Percentiles rank a stretch among this genome's conserved stretches.
Conservation (phyloP, 2,329 filamentous ascomycete genomes). For the Sarocladium strictum region DNA sequence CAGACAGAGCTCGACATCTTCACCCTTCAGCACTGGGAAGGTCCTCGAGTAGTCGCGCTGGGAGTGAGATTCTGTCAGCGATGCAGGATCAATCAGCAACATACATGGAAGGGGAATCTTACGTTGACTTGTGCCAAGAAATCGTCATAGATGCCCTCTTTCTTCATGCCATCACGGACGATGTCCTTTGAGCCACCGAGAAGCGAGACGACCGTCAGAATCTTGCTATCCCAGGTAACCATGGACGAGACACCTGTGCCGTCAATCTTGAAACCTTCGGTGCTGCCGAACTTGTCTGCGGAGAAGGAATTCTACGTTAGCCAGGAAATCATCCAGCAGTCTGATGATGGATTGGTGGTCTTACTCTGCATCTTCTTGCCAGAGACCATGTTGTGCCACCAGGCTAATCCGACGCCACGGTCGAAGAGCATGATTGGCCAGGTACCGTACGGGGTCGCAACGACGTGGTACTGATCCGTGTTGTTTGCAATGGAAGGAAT, state of each 20-base stretch:
- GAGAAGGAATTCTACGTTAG: no score
- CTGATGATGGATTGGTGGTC: constrained; percentile 10
- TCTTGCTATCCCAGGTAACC: constrained; percentile 37
- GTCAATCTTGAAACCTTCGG: constrained; percentile 32
- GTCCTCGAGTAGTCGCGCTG: constrained; percentile 24
- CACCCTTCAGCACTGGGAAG: constrained; percentile 22
- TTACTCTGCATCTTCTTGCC: constrained; percentile 39
- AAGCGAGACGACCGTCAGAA: constrained; percentile 32
- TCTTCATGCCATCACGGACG: constrained; percentile 30
- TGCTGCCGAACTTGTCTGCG: constrained; percentile 34
- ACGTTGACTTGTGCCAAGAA: constrained; percentile 26
- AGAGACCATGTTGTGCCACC: constrained; percentile 35
- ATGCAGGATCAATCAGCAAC: not conserved
- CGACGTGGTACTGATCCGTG: constrained; percentile 32
- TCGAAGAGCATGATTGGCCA: constrained; percentile 32
- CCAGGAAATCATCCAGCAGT: no score
- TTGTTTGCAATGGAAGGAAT: constrained; percentile 34
- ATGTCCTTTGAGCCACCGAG: constrained; percentile 32
- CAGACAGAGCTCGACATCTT: constrained; percentile 23
- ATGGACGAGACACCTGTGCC: constrained; percentile 32
- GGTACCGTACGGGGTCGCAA: constrained; percentile 33
- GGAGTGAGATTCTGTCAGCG: not conserved
- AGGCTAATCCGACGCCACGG: constrained; percentile 31
- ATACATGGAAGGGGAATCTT: not conserved
- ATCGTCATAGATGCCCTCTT: constrained; percentile 30